phyloP scores from a whole-genome alignment of 1,284 basidiomycete genomes.

The Cystobasidium pallidum region DNA sequence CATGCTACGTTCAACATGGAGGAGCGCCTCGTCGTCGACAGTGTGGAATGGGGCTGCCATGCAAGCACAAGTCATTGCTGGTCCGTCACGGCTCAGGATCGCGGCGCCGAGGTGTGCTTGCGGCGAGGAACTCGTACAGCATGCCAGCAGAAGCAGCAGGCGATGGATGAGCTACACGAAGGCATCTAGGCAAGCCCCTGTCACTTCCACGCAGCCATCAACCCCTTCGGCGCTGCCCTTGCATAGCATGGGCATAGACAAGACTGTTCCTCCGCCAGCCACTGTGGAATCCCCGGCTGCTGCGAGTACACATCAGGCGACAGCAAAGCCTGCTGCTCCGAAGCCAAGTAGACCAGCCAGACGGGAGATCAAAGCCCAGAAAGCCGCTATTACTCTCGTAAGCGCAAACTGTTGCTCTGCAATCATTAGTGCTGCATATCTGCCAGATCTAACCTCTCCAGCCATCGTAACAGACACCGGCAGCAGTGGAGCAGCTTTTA shows the following conservation, averaged over 20 bases:
- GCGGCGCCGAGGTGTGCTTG: constrained; percentile 17
- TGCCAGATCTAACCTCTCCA: not conserved
- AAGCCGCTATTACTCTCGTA: constrained; percentile 81
- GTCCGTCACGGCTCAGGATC: constrained; percentile 24
- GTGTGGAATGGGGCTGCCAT: not conserved
- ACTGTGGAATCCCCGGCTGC: constrained; percentile 18
- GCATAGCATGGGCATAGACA: constrained; percentile 41
- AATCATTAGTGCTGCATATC: not conserved
- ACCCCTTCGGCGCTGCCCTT: not conserved
- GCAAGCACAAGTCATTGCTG: constrained; percentile 1
- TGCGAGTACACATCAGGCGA: not conserved
- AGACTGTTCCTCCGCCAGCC: constrained; percentile 26
- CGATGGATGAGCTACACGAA: constrained; percentile 39
- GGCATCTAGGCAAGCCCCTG: constrained; percentile 12
- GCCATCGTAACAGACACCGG: constrained; percentile 67
- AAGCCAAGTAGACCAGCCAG: constrained; percentile 8
- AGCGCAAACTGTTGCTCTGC: not conserved
- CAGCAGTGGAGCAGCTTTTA: constrained; percentile 73
- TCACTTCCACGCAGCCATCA: not conserved
- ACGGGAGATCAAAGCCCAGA: constrained; percentile 65
- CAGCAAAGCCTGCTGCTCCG: constrained; percentile 20
- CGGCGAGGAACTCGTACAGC: constrained; percentile 10
- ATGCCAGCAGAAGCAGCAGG: constrained; percentile 4
- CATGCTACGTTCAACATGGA: constrained; percentile 15
- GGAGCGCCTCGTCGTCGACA: constrained; percentile 1